Base-by-base conservation (phyloP, 768 basidiomycete genomes). In the Hericium erinaceus region DNA sequence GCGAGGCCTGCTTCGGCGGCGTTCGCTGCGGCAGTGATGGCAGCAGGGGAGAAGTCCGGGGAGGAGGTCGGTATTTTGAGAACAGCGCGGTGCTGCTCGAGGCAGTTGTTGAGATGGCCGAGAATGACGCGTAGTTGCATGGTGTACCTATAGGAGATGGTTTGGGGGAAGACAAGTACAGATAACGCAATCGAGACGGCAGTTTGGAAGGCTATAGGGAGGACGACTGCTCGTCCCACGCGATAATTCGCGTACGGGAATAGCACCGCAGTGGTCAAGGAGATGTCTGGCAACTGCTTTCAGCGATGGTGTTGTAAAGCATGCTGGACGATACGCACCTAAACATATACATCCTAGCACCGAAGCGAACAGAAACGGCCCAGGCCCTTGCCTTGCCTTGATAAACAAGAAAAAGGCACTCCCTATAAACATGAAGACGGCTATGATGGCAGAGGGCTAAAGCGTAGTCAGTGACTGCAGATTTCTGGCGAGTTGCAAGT, bases 221-320 rank as follows among this genome's bases (percentile, higher is more conserved):
- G 40, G 10, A 85, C 62, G 48, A 88, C 75, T 0, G 66, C 44
- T 65, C 70, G 61, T 39, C 86, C 86, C 54, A 77, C 77, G 56
- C 54, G 61, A 67, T 89, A 90, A 64, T 77, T 79, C 1, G 87
- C 81, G 61, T 74, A 89, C 0, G 88, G 88, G 63, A 79, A 83
- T 8, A 90, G 69, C 12, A 69, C 77, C 0, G 81, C 79, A 0
- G 80, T 82, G 0, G 80, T 82, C 16, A 87, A 63, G 15, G 72
- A 69, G 16, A 86, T 83, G 62, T 87, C 87, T 84, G 58, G 33
- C 22, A 57, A 5, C 38, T 57, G 48, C 9, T 24, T 8, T 52
- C 33, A 60, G 55, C 64, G 16, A 58, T 48, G 10, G 26, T 28
- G 37, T 5, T 16, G 53, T 12, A 33, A 13, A 37, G 18, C 18